phyloP scores from a whole-genome alignment of 129 eudicot species.

The Saposhnikovia divaricata region DNA sequence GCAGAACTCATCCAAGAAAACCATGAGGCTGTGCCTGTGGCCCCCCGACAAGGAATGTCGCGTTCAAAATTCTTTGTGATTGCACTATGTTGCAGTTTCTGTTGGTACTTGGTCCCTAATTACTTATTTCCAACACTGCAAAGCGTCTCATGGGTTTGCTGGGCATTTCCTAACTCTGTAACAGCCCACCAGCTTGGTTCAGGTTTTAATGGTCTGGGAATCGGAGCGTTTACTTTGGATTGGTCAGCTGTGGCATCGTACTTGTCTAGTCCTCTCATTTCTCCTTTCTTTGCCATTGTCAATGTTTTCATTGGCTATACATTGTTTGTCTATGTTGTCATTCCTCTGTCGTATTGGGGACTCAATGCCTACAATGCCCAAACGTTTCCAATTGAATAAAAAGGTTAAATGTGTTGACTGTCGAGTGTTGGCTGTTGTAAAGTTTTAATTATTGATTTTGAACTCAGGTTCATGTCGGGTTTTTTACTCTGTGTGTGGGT shows the following conservation, averaged over 20 bases:
- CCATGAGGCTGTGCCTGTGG: neutral
- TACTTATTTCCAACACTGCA: constrained; percentile 47
- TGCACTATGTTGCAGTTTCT: constrained; percentile 52
- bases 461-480: too few species aligned
- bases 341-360: constrained; percentile 64
- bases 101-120: constrained; percentile 58
- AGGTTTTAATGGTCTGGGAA: constrained; percentile 56
- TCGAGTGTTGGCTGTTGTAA: too few species aligned
- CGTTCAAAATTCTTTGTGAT: constrained; percentile 63
- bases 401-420: too few species aligned
- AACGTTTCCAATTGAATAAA: constrained; percentile 45
- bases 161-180: constrained; percentile 59
- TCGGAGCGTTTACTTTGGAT: constrained; percentile 60
- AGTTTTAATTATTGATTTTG: too few species aligned
- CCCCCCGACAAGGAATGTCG: constrained; percentile 20
- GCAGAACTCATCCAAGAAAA: constrained; percentile 14
- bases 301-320: constrained; percentile 58
- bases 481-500: too few species aligned
- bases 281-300: constrained; percentile 65
- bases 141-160: constrained; percentile 63
- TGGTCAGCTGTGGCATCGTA: constrained; percentile 65
- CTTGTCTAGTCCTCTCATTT: constrained; percentile 54
- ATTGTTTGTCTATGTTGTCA: constrained; percentile 38
- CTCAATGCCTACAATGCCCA: constrained; percentile 49
- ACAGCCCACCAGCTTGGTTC: constrained; percentile 77